Evolutionary conservation across 345 rosid genomes (phyloP), one percentile per base, ranked within the genome.

Genomic region (Erysimum cheiranthoides): DNA sequence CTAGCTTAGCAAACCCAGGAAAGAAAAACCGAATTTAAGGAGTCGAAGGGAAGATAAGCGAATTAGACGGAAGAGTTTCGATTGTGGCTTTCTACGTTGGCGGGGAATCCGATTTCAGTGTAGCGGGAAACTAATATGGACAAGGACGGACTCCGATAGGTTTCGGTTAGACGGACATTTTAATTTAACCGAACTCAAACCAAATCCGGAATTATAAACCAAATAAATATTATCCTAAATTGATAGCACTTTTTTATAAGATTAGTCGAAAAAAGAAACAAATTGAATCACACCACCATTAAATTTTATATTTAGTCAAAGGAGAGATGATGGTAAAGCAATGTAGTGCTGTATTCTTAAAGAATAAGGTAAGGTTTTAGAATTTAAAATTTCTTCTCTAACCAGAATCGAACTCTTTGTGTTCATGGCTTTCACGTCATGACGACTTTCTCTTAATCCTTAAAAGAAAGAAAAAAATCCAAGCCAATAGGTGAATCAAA

Each of bases 371-470:
- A 17, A 51, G 34, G 27, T 12, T 53, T 30, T 27, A 2, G 6
- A 3, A 5, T 9, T 9, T 2, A 27, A 59, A 11, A 30, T 10
- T n/a, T 14, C 35, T 6, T 21, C 12, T 57, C 56, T 64, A 51
- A 77, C 53, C 61, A 14, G 42, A 58, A 64, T 47, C 73, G 17
- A 28, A 63, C 66, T 46, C 60, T 69, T 30, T 10, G 12, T 39
- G 81, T 58, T 78, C 52, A 78, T 78, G 81, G 57, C 68, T 49
- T 66, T 71, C 77, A 78, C 81, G 81, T 65, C 73, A 58, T 49
- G 46, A 71, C 61, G 46, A 78, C 76, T 72, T 78, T 65, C 39
- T 71, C 13, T 8, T 50, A 65, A 71, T 28, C 75, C 31, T 52
- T 35, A 63, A 3, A 39, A 16, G 40, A 11, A 50, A 53, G 40